phyloP scores from a whole-genome alignment of 108 stramenopile genomes.

The Cyclotella sp. region DNA sequence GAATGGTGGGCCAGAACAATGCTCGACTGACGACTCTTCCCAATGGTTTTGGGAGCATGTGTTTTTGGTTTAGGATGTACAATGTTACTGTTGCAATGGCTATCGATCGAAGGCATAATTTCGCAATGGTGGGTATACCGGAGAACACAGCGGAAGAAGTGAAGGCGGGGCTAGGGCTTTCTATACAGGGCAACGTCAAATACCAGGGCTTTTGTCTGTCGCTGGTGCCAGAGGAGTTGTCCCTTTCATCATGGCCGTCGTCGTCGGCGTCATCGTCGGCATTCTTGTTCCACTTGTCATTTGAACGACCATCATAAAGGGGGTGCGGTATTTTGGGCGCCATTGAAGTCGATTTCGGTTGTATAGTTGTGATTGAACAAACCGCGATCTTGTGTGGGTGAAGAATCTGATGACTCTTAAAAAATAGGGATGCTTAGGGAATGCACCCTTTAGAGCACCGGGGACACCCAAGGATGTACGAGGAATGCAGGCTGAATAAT shows the following conservation, averaged over 20 bases:
- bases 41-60: slow-evolving; percentile 69
- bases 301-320: neutral
- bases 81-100: slow-evolving; percentile 63
- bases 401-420: too few species aligned
- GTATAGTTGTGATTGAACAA: too few species aligned
- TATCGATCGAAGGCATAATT: slow-evolving; percentile 30
- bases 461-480: too few species aligned
- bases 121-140: slow-evolving; percentile 24
- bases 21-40: slow-evolving; percentile 64
- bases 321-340: neutral
- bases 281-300: slow-evolving; percentile 21
- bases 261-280: slow-evolving; percentile 18
- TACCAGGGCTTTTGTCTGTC: neutral
- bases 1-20: slow-evolving; percentile 86
- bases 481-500: too few species aligned
- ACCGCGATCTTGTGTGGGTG: too few species aligned
- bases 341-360: neutral
- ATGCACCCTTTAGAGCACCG: too few species aligned
- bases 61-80: slow-evolving; percentile 83
- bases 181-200: slow-evolving; percentile 14
- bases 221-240: neutral
- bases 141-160: slow-evolving; percentile 16
- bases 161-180: neutral
- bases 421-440: too few species aligned
- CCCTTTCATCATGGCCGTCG: neutral